Conservation (phyloP, 768 basidiomycete species). For the Lyophyllum semitale region DNA sequence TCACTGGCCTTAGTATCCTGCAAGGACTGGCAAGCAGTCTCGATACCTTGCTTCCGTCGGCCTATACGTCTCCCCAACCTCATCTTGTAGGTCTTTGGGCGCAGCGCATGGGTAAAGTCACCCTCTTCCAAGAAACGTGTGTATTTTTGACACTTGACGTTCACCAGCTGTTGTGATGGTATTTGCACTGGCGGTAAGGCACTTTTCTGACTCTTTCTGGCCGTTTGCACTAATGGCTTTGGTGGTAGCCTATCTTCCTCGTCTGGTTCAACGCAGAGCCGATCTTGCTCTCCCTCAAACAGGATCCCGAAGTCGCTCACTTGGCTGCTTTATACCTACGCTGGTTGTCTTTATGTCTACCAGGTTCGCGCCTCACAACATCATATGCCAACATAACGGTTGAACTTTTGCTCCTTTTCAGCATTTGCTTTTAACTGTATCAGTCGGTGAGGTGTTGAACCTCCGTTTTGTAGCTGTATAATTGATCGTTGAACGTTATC, state of each 20-base stretch:
- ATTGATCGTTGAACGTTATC: not conserved
- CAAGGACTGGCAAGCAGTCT: conserved; percentile 82
- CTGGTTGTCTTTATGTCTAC: conserved; percentile 75
- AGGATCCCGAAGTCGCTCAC: conserved; percentile 81
- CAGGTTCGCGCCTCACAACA: conserved; percentile 45
- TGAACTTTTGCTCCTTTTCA: conserved; percentile 13
- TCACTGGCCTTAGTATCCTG: conserved; percentile 78
- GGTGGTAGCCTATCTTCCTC: conserved; percentile 47
- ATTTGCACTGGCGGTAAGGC: conserved; percentile 54
- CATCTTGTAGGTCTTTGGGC: conserved; percentile 91
- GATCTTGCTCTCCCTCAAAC: conserved; percentile 71
- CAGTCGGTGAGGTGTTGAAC: conserved; percentile 33
- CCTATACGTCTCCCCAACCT: conserved; percentile 89
- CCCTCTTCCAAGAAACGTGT: not conserved
- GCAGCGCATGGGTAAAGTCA: conserved; percentile 77
- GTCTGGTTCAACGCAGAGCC: conserved; percentile 85
- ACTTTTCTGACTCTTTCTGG: not conserved
- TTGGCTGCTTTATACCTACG: conserved; percentile 76
- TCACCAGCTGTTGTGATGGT: conserved; percentile 60
- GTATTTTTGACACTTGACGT: not conserved
- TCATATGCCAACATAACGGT: conserved; percentile 2
- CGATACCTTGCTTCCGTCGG: conserved; percentile 91
- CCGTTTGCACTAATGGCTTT: conserved; percentile 31
- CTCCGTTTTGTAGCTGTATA: not conserved
- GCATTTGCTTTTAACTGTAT: conserved; percentile 53